Evolutionary conservation across 495 filamentous ascomycete species (phyloP).

Genomic region (Xylaria curta): DNA sequence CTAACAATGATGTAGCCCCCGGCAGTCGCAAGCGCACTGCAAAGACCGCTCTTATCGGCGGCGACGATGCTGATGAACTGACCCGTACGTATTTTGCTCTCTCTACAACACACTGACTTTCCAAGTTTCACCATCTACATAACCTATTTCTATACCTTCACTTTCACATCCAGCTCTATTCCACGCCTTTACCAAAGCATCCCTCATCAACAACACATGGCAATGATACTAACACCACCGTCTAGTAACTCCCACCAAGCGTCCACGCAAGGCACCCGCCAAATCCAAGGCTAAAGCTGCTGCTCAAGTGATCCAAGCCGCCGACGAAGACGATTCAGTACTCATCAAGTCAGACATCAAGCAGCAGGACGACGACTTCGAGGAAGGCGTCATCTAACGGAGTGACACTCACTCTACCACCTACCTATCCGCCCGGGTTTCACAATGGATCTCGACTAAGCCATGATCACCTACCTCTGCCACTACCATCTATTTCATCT

Average conservation of each 20-base stretch:
- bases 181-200: neutral
- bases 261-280: neutral
- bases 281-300: neutral
- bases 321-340: neutral
- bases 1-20: conserved; percentile 14
- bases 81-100: neutral
- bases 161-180: neutral
- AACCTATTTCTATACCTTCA: neutral
- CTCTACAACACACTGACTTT: neutral
- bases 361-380: neutral
- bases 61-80: neutral
- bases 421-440: neutral
- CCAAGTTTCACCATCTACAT: neutral
- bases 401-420: neutral
- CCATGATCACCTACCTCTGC: neutral
- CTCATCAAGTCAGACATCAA: no score
- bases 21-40: conserved; percentile 18
- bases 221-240: neutral
- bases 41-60: neutral
- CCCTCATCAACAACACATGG: no score
- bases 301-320: neutral
- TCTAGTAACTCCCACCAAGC: conserved; percentile 10
- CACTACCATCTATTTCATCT: neutral
- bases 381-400: neutral
- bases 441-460: neutral